A percentile compares a stretch with the other conserved stretches of the same genome.
Conservation (phyloP, 2,329 filamentous ascomycete species). For the Chaetomium strumarium region DNA sequence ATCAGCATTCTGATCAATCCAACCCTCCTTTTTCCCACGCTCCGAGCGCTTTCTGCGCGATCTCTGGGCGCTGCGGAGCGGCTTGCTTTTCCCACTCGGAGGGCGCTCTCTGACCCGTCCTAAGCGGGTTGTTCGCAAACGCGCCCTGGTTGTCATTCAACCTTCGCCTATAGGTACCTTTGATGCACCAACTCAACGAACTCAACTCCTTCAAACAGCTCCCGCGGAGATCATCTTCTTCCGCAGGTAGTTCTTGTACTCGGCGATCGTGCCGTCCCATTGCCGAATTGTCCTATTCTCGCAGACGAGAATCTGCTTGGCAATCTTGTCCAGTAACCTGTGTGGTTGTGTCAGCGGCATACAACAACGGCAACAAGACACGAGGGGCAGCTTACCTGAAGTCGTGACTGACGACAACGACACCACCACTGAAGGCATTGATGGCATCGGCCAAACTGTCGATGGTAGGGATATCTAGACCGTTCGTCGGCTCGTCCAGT, state of each 20-base stretch:
- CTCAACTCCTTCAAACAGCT: constrained; percentile 61
- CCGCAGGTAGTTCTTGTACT: constrained; percentile 97
- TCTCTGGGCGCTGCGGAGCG: not conserved
- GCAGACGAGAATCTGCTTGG: constrained; percentile 98
- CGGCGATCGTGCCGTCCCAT: constrained; percentile 84
- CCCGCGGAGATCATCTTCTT: constrained; percentile 96
- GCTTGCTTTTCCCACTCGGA: not conserved
- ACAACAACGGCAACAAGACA: not conserved
- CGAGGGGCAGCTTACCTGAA: constrained; percentile 69
- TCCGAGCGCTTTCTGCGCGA: not conserved
- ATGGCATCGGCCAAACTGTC: constrained; percentile 97
- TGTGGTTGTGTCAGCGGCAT: constrained; percentile 3
- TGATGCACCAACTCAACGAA: too few relatives aligned
- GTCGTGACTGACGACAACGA: constrained; percentile 97
- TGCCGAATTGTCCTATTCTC: constrained; percentile 90
- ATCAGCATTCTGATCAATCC: not conserved
- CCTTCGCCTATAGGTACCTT: not conserved
- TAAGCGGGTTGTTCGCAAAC: not conserved
- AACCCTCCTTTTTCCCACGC: not conserved
- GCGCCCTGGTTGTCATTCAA: not conserved
- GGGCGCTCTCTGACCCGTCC: too few relatives aligned
- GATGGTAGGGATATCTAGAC: constrained; percentile 97
- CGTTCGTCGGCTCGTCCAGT: constrained; percentile 98
- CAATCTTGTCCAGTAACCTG: constrained; percentile 97
- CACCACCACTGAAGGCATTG: constrained; percentile 92